These are phyloP conservation scores for Triticum monococcum DNA, from an alignment of 176 grass and related monocot species.

Conservation along the genomic window DNA sequence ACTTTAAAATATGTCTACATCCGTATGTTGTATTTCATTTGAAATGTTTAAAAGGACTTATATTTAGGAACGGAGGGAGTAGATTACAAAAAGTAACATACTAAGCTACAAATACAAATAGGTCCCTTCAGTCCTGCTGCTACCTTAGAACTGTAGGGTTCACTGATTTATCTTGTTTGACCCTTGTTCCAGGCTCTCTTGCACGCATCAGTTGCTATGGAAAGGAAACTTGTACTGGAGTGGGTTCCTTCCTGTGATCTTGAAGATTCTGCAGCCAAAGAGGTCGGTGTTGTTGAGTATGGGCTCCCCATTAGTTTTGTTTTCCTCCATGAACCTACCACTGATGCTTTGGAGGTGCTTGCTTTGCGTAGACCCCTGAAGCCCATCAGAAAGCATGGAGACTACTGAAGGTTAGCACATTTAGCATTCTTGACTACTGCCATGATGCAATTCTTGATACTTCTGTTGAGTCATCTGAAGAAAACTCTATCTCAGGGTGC, in stretches of 20 bases:
- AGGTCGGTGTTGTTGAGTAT: slow-evolving; percentile 54
- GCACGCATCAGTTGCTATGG: slow-evolving; percentile 85
- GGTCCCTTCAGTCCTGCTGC: neutral
- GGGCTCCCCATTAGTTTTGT: slow-evolving; percentile 24
- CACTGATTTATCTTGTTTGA: slow-evolving; percentile 13
- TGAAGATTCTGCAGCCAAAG: slow-evolving; percentile 66
- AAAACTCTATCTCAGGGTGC: slow-evolving; percentile 58
- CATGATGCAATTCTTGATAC: slow-evolving; percentile 4
- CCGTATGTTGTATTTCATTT: too few relatives aligned
- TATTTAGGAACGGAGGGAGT: too few relatives aligned
- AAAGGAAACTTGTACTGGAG: slow-evolving; percentile 84
- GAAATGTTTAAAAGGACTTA: too few relatives aligned
- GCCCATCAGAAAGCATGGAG: slow-evolving; percentile 81
- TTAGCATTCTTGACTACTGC: slow-evolving; percentile 26
- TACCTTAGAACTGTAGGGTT: slow-evolving; percentile 7
- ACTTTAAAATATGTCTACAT: too few relatives aligned
- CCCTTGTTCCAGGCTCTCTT: slow-evolving; percentile 65
- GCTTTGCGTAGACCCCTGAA: slow-evolving; percentile 61
- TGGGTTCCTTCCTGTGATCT: slow-evolving; percentile 95
- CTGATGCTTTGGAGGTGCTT: slow-evolving; percentile 30
- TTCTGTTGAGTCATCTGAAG: slow-evolving; percentile 12
- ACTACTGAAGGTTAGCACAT: slow-evolving; percentile 69
- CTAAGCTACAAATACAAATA: neutral
- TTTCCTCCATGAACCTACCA: slow-evolving; percentile 11
- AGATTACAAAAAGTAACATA: too few relatives aligned